Evolutionary conservation across 352 stramenopile genomes (phyloP).

Genomic region (Elongisporangium undulatum): DNA sequence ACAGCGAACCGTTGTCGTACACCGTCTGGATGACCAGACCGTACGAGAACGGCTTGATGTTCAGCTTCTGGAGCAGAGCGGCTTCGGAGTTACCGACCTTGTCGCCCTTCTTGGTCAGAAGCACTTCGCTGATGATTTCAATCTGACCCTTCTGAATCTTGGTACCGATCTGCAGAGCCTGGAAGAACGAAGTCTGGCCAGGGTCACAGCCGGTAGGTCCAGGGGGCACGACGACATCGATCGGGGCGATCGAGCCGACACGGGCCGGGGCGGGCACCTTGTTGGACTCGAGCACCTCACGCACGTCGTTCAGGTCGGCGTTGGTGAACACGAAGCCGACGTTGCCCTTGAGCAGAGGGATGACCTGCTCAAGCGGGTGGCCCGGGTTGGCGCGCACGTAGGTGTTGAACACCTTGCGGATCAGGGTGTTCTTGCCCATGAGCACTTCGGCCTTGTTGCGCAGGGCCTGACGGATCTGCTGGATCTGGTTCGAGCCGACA

Average conservation of each 20-base stretch:
- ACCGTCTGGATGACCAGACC: slow-evolving; percentile 95
- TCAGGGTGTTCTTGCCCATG: slow-evolving; percentile 99
- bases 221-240: slow-evolving; percentile 96
- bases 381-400: slow-evolving; percentile 97
- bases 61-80: slow-evolving; percentile 97
- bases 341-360: slow-evolving; percentile 94
- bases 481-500: slow-evolving; percentile 99
- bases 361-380: slow-evolving; percentile 90
- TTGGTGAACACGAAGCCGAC: slow-evolving; percentile 99
- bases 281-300: slow-evolving; percentile 85
- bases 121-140: slow-evolving; percentile 98
- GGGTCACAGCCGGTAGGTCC: slow-evolving; percentile 98
- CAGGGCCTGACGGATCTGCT: slow-evolving; percentile 95
- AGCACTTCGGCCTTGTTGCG: slow-evolving; percentile 95
- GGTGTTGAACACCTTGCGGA: slow-evolving; percentile 97
- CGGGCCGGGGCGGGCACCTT: slow-evolving; percentile 95
- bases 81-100: slow-evolving; percentile 99
- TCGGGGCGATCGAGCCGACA: slow-evolving; percentile 94
- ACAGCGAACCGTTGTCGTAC: slow-evolving; percentile 99
- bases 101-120: slow-evolving; percentile 94
- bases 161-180: slow-evolving; percentile 98
- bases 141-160: slow-evolving; percentile 99
- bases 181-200: slow-evolving; percentile 99
- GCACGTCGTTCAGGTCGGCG: slow-evolving; percentile 92
- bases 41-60: slow-evolving; percentile 99